Evolutionary conservation across 768 basidiomycete species (phyloP).

Genomic region (Tricholoma furcatifolium): DNA sequence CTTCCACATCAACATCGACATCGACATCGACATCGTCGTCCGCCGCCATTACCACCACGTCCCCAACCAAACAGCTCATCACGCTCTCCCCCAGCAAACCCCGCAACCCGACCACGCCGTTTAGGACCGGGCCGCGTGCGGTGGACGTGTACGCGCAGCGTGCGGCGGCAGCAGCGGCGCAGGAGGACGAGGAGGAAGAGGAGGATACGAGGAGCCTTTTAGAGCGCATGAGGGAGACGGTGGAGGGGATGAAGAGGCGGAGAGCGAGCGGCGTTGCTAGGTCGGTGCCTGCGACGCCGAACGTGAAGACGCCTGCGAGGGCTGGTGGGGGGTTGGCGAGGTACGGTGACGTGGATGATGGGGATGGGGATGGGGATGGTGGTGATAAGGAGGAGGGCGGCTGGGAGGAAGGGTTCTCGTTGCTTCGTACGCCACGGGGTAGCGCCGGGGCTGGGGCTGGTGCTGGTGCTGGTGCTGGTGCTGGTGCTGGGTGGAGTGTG

Average conservation of each 20-base stretch:
- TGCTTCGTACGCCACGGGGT: not conserved
- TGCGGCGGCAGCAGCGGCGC: too few species aligned
- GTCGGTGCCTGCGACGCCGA: constrained; percentile 15
- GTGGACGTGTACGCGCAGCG: too few species aligned
- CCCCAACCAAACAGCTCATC: not conserved
- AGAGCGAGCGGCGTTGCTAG: constrained; percentile 32
- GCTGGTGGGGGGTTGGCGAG: not conserved
- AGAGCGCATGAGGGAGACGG: constrained; percentile 49
- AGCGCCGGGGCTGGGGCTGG: not conserved
- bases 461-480: not conserved
- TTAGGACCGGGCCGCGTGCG: not conserved
- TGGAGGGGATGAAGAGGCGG: constrained; percentile 46
- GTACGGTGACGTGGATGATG: constrained; percentile 10
- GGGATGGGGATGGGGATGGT: constrained; percentile 3
- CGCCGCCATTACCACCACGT: not conserved
- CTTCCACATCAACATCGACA: not conserved
- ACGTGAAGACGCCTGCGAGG: not conserved
- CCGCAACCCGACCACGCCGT: not conserved
- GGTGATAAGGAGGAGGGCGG: not conserved
- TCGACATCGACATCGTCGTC: not conserved
- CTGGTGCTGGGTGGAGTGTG: not conserved
- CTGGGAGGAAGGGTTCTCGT: not conserved
- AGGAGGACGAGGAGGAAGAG: constrained; percentile 31
- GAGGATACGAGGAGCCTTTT: constrained; percentile 41
- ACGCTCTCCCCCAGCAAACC: constrained; percentile 5